phyloP scores from a whole-genome alignment of 2,329 filamentous ascomycete genomes.

The Ascochyta pisi region DNA sequence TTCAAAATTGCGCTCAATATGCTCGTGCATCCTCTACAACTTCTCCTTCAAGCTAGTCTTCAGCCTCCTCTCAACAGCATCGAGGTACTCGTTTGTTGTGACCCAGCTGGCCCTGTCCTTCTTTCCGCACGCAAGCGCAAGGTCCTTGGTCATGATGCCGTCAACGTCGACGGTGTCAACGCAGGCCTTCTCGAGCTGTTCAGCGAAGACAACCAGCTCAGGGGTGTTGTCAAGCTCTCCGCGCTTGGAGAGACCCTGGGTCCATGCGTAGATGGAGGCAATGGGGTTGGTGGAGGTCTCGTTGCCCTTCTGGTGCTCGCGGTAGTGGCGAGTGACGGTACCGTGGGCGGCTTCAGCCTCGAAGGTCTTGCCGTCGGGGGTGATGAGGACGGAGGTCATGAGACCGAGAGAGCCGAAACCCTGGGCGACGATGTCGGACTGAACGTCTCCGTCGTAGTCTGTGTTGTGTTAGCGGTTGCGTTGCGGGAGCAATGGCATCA shows the following conservation, averaged over 20 bases:
- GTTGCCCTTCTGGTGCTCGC: slow-evolving; percentile 97
- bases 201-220: slow-evolving; percentile 88
- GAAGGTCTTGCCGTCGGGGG: slow-evolving; percentile 94
- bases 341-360: slow-evolving; percentile 98
- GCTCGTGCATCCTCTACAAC: slow-evolving; percentile 58
- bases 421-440: slow-evolving; percentile 97
- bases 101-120: slow-evolving; percentile 84
- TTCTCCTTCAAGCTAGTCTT: slow-evolving; percentile 81
- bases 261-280: slow-evolving; percentile 99
- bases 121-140: slow-evolving; percentile 93
- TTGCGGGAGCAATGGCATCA: neutral
- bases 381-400: slow-evolving; percentile 98
- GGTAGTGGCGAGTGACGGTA: slow-evolving; percentile 97
- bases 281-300: slow-evolving; percentile 99
- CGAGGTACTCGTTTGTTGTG: slow-evolving; percentile 86
- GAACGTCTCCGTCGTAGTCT: slow-evolving; percentile 99
- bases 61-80: slow-evolving; percentile 89
- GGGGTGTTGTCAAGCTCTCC: slow-evolving; percentile 93
- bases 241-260: slow-evolving; percentile 89
- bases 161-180: slow-evolving; percentile 93
- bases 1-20: slow-evolving; percentile 13
- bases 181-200: slow-evolving; percentile 90
- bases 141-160: slow-evolving; percentile 98
- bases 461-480: slow-evolving; percentile 24
- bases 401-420: slow-evolving; percentile 97